These are phyloP conservation scores for Myochromella boudieri DNA, from an alignment of 768 basidiomycete species.

Conservation along the genomic window DNA sequence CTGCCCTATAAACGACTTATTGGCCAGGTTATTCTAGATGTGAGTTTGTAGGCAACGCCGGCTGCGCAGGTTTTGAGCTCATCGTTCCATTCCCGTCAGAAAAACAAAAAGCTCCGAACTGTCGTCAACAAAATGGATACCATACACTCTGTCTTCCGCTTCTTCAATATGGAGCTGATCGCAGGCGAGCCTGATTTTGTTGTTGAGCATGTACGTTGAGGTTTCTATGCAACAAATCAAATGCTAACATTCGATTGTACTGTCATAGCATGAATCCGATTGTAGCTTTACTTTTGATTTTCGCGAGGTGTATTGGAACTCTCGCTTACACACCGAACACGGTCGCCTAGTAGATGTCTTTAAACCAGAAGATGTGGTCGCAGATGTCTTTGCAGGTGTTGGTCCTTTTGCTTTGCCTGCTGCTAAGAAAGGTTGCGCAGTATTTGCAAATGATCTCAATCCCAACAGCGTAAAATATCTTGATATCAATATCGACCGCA, in stretches of 20 bases:
- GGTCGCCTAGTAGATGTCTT: conserved; percentile 78
- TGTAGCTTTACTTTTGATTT: conserved; percentile 95
- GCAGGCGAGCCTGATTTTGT: conserved; percentile 88
- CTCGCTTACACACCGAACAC: conserved; percentile 90
- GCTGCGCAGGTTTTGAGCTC: not conserved
- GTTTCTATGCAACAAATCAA: not conserved
- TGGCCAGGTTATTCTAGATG: conserved; percentile 90
- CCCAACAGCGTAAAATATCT: conserved; percentile 84
- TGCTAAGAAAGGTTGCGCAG: conserved; percentile 86
- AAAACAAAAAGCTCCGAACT: conserved; percentile 80
- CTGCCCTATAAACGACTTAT: conserved; percentile 89
- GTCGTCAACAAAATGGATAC: conserved; percentile 94
- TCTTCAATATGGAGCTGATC: conserved; percentile 95
- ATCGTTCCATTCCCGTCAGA: conserved; percentile 44
- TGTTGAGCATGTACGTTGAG: conserved; percentile 73
- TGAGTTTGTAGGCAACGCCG: conserved; percentile 41
- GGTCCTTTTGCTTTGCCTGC: conserved; percentile 96
- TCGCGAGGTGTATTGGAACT: conserved; percentile 97
- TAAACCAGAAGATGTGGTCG: conserved; percentile 74
- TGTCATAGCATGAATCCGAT: conserved; percentile 70
- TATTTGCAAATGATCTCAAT: conserved; percentile 93
- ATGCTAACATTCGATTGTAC: too few species aligned
- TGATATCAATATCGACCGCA: conserved; percentile 65
- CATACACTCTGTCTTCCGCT: conserved; percentile 84
- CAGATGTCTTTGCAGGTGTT: conserved; percentile 95